phyloP scores from a whole-genome alignment of 1,284 basidiomycete genomes.

The Amylostereum areolatum region DNA sequence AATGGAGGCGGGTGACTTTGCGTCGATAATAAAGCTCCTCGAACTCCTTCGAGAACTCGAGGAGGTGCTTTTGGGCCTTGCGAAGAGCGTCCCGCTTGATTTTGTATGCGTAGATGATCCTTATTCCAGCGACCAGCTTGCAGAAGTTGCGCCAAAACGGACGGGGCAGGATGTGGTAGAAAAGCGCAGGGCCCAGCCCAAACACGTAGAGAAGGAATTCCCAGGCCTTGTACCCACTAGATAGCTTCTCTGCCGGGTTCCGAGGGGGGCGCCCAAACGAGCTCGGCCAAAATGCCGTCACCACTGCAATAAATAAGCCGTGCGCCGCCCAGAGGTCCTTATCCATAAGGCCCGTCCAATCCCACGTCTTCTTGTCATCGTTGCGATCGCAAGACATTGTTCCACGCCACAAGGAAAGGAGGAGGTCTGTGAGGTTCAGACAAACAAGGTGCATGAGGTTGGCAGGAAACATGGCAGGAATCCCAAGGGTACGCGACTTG shows the following conservation, averaged over 20 bases:
- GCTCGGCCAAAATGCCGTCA: constrained; percentile 16
- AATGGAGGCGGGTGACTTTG: constrained; percentile 16
- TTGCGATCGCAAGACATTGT: constrained; percentile 10
- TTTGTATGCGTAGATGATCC: constrained; percentile 9
- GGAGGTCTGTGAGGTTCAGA: constrained; percentile 18
- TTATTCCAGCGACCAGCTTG: constrained; percentile 14
- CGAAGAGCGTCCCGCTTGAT: constrained; percentile 7
- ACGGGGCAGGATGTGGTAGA: constrained; percentile 8
- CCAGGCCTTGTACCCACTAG: constrained; percentile 25
- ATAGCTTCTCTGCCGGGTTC: constrained; percentile 24
- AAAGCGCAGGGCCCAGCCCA: constrained; percentile 16
- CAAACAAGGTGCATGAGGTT: constrained; percentile 19
- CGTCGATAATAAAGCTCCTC: constrained; percentile 19
- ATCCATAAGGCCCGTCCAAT: too few relatives aligned
- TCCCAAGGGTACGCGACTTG: background rate
- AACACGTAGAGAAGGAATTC: constrained; percentile 20
- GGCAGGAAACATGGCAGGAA: constrained; percentile 13
- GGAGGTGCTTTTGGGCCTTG: constrained; percentile 3
- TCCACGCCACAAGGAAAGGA: constrained; percentile 15
- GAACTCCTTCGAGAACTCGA: constrained; percentile 14
- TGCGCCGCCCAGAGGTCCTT: constrained; percentile 12
- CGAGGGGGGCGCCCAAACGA: constrained; percentile 23
- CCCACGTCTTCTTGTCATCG: too few relatives aligned
- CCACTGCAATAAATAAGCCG: constrained; percentile 12
- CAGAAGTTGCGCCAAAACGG: constrained; percentile 18